Evolutionary conservation across 2,329 filamentous ascomycete genomes (phyloP).

Genomic region (Aspergillus ibericus): DNA sequence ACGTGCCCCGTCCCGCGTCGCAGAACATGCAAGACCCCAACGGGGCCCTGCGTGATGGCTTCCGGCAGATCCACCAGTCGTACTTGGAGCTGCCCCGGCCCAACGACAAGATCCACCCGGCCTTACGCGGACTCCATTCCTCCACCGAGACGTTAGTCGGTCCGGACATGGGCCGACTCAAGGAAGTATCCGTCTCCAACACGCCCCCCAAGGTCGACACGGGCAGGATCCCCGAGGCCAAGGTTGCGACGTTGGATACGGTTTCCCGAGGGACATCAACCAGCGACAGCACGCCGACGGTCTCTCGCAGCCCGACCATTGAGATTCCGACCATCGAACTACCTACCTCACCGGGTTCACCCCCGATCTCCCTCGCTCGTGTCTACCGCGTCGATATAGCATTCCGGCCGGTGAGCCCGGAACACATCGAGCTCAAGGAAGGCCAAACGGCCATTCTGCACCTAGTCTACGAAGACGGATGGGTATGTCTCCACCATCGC

Average conservation of each 20-base stretch:
- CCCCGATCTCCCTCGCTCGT: not conserved
- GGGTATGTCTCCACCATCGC: not conserved
- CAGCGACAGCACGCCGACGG: not conserved
- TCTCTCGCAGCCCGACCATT: not conserved
- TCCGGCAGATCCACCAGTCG: not conserved
- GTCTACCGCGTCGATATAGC: conserved; percentile 1
- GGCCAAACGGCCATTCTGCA: conserved; percentile 1
- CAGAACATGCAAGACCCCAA: not conserved
- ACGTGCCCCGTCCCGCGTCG: not conserved
- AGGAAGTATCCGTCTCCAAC: conserved; percentile 1
- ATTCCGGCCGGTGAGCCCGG: conserved; percentile 1
- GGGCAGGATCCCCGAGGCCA: conserved; percentile 1
- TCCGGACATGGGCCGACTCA: not conserved
- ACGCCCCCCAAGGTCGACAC: not conserved
- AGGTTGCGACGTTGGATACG: not conserved
- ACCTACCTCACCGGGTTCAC: not conserved
- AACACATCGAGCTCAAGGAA: conserved; percentile 3
- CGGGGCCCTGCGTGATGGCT: not conserved
- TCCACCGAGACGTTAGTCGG: conserved; percentile 5
- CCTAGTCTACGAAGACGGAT: conserved; percentile 6
- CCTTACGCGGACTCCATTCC: not conserved
- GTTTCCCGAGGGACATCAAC: not conserved
- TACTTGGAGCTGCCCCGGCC: not conserved
- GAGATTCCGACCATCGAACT: not conserved
- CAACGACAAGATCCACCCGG: not conserved